Base-by-base conservation (phyloP, 495 filamentous ascomycete species). In the Daldinia decipiens region DNA sequence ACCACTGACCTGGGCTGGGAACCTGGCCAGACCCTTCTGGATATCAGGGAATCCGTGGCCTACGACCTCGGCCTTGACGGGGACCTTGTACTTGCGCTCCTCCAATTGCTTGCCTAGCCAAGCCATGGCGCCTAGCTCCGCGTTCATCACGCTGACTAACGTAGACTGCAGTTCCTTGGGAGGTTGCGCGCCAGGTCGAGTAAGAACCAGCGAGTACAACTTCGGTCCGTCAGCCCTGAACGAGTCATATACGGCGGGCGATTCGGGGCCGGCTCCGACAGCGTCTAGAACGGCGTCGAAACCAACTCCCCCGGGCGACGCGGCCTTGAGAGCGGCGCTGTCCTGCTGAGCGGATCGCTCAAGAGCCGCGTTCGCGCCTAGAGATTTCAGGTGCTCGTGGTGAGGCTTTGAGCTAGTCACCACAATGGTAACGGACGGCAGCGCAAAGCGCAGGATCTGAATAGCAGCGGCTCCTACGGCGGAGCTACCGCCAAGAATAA, bases 401-500 rank as follows among this genome's bases (percentile, higher is more conserved):
- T 84, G 76, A 9, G 47, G 36, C 0, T 74, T 55, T 0, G 80
- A 82, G 67, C 81, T 82, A 27, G 81, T 83, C 1, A 78, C 62
- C 21, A 84, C 71, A 39, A 85, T 79, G 7, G 62, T 74, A 9
- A 72, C 73, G 11, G 52, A 40, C 8, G 78, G 80, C 17, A 82
- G 79, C 27, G 70, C 72, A 2, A 70, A 12, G 12, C 82, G 80
- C 7, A 84, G 72, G 17, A 83, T 78, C 59, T 83, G 82, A 52
- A 83, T 78, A 7, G 78, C 79, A 8, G 69, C 72, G 4, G 78
- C 71, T 36, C 82, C 83, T 17, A 83, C 73, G 19, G 70, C 78
- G 5, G 83, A 83, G 63, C 77, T 78, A 19, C 80, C 83, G 56
- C 83, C 83, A 0, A 85, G 61, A 17, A 85, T 70, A 9, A 84